A percentile compares a stretch with the other conserved stretches of the same genome.
Conservation (phyloP, 2,329 filamentous ascomycete species). For the Corniculantispora saksenae region DNA sequence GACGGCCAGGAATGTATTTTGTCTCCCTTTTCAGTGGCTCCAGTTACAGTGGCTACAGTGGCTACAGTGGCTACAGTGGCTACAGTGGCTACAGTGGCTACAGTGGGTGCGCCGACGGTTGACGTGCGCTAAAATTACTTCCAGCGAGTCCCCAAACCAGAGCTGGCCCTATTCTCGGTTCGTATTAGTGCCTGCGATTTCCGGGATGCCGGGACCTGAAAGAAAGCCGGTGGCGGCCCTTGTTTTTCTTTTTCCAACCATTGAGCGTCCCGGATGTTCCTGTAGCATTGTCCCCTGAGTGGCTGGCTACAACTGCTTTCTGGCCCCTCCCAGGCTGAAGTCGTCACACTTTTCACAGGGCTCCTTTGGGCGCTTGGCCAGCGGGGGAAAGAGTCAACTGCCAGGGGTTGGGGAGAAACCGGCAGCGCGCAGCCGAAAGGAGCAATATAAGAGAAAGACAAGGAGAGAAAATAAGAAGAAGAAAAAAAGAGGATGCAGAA, state of each 20-base stretch:
- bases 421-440: not conserved
- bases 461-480: not conserved
- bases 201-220: not conserved
- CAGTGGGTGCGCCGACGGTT: not conserved
- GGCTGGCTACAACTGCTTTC: not conserved
- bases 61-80: not conserved
- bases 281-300: not conserved
- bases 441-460: not conserved
- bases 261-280: too few relatives aligned
- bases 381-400: slow-evolving; percentile 17
- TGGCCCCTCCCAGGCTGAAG: not conserved
- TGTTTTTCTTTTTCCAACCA: not conserved
- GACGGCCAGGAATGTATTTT: too few relatives aligned
- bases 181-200: not conserved
- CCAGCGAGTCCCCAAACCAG: too few relatives aligned
- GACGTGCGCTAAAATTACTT: too few relatives aligned
- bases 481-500: not conserved
- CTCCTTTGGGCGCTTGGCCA: not conserved
- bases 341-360: too few relatives aligned
- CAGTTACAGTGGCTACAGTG: not conserved
- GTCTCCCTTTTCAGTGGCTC: too few relatives aligned
- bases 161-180: too few relatives aligned
- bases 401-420: not conserved
- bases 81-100: not conserved
- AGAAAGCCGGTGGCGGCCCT: not conserved